Percentiles rank a stretch among this genome's conserved stretches.
phyloP scores from a whole-genome alignment of 1,139 yeast genomes.

The Suhomyces anneliseae region DNA sequence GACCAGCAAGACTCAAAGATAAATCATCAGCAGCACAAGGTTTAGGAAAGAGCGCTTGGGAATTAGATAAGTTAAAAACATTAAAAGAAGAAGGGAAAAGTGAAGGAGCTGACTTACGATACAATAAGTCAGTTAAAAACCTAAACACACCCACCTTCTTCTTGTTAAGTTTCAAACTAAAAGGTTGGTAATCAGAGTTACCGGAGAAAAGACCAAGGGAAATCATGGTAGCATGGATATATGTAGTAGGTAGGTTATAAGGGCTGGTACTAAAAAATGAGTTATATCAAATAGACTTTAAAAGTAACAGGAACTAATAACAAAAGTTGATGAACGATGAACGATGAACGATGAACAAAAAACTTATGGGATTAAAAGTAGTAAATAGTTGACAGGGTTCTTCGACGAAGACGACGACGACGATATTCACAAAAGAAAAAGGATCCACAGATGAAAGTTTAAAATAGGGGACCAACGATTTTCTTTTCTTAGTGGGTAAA shows the following conservation, averaged over 20 bases:
- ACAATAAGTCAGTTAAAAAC: conserved; percentile 16
- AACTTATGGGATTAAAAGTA: no score
- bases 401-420: no score
- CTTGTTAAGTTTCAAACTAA: background rate
- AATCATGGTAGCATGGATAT: conserved; percentile 5
- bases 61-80: conserved; percentile 12
- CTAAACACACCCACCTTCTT: conserved; percentile 14
- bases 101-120: conserved; percentile 5
- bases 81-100: conserved; percentile 13
- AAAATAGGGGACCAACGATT: no score
- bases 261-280: background rate
- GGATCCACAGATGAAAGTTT: no score
- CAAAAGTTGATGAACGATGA: no score
- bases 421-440: no score
- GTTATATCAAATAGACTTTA: background rate
- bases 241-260: background rate
- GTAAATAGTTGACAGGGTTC: no score
- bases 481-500: no score
- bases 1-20: conserved; percentile 14
- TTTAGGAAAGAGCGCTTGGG: conserved; percentile 12
- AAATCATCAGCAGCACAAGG: conserved; percentile 21
- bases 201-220: conserved; percentile 11
- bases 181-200: background rate
- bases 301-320: background rate
- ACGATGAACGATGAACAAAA: no score